These are phyloP conservation scores for Talaromyces sp. DNA, from an alignment of 2,329 filamentous ascomycete species.

Conservation along the genomic window DNA sequence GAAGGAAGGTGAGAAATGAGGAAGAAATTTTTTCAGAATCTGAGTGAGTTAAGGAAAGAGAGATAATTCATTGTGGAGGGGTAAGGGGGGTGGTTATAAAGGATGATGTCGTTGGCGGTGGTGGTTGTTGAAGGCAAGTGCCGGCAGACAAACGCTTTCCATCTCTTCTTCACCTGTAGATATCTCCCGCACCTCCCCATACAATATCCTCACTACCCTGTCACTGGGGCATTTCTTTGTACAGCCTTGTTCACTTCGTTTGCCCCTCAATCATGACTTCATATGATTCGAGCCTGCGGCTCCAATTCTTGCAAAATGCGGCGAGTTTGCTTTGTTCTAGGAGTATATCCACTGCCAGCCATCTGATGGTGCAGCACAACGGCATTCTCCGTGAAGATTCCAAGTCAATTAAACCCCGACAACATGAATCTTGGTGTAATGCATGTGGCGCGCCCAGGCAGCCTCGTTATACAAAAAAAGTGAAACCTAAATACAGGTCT, in stretches of 20 bases:
- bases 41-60: background rate
- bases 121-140: background rate
- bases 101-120: background rate
- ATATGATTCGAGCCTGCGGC: slow-evolving; percentile 25
- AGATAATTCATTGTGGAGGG: background rate
- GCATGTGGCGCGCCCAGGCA: slow-evolving; percentile 42
- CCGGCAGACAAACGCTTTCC: slow-evolving; percentile 4
- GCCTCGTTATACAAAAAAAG: slow-evolving; percentile 32
- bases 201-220: background rate
- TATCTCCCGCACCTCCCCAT: background rate
- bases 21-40: background rate
- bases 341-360: slow-evolving; percentile 43
- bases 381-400: slow-evolving; percentile 35
- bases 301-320: slow-evolving; percentile 41
- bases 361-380: slow-evolving; percentile 42
- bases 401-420: slow-evolving; percentile 33
- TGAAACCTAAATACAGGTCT: slow-evolving; percentile 27
- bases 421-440: slow-evolving; percentile 38
- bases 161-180: background rate
- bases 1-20: background rate
- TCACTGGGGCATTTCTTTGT: background rate
- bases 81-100: background rate
- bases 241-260: background rate
- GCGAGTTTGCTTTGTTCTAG: slow-evolving; percentile 32
- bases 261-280: slow-evolving; percentile 24